These are phyloP conservation scores for Scutellaria galericulata DNA, from an alignment of 257 asterid species.

Conservation along the genomic window DNA sequence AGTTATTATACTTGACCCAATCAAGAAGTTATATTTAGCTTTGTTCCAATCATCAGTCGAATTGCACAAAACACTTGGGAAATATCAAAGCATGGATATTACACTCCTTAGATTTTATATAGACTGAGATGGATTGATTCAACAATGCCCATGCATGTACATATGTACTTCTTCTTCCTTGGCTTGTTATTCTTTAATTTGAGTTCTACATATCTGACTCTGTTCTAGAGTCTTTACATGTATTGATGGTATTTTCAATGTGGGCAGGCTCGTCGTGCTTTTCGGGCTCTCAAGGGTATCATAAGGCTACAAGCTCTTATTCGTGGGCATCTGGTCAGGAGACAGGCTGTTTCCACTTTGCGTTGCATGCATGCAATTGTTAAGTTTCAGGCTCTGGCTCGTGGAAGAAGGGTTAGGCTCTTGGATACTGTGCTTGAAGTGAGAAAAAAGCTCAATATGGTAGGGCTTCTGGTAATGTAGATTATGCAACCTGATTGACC, in stretches of 20 bases:
- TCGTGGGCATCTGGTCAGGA: conserved; percentile 92
- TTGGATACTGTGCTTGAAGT: conserved; percentile 44
- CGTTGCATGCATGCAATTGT: conserved; percentile 79
- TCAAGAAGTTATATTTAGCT: background rate
- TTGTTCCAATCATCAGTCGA: background rate
- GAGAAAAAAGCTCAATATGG: conserved; percentile 29
- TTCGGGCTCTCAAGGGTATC: conserved; percentile 86
- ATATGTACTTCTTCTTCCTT: background rate
- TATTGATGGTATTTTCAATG: conserved; percentile 13
- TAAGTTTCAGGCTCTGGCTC: conserved; percentile 75
- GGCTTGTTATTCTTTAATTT: conserved; percentile 4
- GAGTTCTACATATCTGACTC: background rate
- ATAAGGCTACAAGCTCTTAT: conserved; percentile 94
- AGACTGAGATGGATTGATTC: background rate
- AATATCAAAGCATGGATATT: conserved; percentile 6
- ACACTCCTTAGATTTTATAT: background rate
- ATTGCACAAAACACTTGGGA: background rate
- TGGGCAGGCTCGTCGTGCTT: conserved; percentile 89
- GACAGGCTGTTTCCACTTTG: conserved; percentile 88
- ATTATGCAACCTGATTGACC: conserved; percentile 22
- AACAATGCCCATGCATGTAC: background rate
- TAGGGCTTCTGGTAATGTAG: conserved; percentile 43
- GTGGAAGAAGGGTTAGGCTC: conserved; percentile 72
- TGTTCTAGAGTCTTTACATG: background rate
- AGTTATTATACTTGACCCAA: background rate